Percentiles rank a stretch among this genome's conserved stretches.
Conservation (phyloP, 345 rosid genomes). For the Heritiera littoralis region DNA sequence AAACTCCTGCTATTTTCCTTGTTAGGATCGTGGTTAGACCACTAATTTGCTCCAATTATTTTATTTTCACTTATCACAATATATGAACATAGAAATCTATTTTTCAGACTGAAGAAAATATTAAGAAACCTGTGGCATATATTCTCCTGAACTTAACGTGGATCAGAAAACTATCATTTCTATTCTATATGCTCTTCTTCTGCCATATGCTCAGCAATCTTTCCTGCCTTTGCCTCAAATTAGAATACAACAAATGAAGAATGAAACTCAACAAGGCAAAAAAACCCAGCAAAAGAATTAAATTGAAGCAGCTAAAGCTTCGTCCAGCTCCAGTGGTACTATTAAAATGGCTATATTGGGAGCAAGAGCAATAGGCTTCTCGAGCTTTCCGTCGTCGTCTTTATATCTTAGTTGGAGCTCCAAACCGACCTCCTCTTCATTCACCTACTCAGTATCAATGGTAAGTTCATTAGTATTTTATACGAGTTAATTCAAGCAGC, state of each 20-base stretch:
- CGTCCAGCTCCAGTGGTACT: neutral
- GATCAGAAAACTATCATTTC: conserved; percentile 36
- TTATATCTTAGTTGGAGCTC: conserved; percentile 36
- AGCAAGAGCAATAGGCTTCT: conserved; percentile 54
- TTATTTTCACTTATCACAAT: neutral
- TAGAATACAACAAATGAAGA: neutral
- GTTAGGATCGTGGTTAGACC: neutral
- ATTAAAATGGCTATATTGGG: conserved; percentile 50
- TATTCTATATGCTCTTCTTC: conserved; percentile 23
- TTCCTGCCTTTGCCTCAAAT: conserved; percentile 5
- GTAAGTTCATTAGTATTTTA: conserved; percentile 31
- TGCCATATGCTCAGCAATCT: conserved; percentile 10
- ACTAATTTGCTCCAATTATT: neutral
- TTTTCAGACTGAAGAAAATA: neutral
- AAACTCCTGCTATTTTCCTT: neutral
- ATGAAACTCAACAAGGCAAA: neutral
- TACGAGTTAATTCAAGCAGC: neutral
- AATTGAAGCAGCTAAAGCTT: neutral
- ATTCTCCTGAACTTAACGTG: conserved; percentile 41
- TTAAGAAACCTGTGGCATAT: conserved; percentile 43
- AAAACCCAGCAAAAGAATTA: neutral
- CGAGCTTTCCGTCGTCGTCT: conserved; percentile 56
- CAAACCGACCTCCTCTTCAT: conserved; percentile 35
- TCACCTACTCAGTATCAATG: conserved; percentile 38
- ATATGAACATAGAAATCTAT: neutral